phyloP scores from a whole-genome alignment of 75 land plant genomes.

The Sequoia sempervirens region DNA sequence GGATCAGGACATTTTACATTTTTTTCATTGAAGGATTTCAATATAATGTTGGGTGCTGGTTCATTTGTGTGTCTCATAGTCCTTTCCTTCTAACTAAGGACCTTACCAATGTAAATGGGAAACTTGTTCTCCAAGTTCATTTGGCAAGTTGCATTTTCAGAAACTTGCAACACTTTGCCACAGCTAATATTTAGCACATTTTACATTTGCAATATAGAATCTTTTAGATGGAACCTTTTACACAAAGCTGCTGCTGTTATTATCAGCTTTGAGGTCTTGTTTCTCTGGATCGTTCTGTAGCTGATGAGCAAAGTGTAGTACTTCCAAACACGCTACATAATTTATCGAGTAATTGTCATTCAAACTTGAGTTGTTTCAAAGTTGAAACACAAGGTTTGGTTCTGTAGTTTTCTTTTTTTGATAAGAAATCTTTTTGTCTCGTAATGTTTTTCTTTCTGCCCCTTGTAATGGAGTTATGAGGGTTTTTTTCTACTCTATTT shows the following conservation, averaged over 20 bases:
- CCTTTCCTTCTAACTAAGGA: neutral
- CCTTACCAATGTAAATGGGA: neutral
- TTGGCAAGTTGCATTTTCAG: neutral
- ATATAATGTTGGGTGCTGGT: neutral
- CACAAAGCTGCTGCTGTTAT: neutral
- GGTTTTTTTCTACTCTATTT: neutral
- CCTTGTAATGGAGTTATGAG: neutral
- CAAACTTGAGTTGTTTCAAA: neutral
- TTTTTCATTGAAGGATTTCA: conserved; percentile 5
- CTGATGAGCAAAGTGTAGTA: neutral
- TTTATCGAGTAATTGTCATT: neutral
- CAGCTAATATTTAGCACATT: neutral
- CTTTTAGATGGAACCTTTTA: neutral
- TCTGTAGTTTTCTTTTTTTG: neutral
- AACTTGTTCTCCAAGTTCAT: neutral
- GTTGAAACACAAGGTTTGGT: neutral
- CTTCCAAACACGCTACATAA: neutral
- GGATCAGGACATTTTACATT: neutral
- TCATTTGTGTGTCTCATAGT: neutral
- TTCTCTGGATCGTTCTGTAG: neutral
- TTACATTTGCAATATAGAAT: neutral
- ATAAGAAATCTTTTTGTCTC: neutral
- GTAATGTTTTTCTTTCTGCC: neutral
- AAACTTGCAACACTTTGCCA: neutral
- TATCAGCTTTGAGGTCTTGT: neutral